Evolutionary conservation across 208 protist genomes (phyloP).

Genomic region (Trypanosoma conorhini): DNA sequence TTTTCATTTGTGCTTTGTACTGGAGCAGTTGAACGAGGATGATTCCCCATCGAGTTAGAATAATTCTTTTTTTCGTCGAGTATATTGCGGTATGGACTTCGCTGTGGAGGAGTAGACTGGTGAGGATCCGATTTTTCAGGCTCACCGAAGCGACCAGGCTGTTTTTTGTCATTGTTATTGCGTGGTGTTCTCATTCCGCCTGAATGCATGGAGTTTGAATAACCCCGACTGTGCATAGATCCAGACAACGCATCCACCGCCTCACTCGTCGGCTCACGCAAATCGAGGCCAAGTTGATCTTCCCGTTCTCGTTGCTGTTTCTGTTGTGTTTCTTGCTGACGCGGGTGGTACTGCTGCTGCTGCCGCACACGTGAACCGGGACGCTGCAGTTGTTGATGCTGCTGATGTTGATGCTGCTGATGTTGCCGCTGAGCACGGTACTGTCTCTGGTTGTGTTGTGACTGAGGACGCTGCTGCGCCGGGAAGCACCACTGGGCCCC

Average conservation of each 20-base stretch:
- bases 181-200: slow-evolving; percentile 6
- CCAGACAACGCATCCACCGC: neutral
- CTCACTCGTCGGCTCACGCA: neutral
- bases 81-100: neutral
- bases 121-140: neutral
- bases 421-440: slow-evolving; percentile 3
- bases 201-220: slow-evolving; percentile 2
- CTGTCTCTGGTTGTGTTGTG: neutral
- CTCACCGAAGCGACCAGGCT: neutral
- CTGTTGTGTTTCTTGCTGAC: neutral
- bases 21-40: neutral
- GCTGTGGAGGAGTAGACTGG: slow-evolving; percentile 13
- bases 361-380: neutral
- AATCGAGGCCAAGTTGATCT: neutral
- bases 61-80: neutral
- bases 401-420: slow-evolving; percentile 10
- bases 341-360: slow-evolving; percentile 11
- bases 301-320: neutral
- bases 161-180: neutral
- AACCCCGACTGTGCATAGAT: slow-evolving; percentile 1
- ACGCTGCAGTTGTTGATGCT: slow-evolving; percentile 18
- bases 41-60: neutral
- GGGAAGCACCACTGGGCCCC: neutral
- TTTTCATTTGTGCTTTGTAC: neutral
- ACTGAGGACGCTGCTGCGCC: neutral